Base-by-base conservation (phyloP, 202 grass and related monocot genomes). In the Schoenoplectus tabernaemontani region DNA sequence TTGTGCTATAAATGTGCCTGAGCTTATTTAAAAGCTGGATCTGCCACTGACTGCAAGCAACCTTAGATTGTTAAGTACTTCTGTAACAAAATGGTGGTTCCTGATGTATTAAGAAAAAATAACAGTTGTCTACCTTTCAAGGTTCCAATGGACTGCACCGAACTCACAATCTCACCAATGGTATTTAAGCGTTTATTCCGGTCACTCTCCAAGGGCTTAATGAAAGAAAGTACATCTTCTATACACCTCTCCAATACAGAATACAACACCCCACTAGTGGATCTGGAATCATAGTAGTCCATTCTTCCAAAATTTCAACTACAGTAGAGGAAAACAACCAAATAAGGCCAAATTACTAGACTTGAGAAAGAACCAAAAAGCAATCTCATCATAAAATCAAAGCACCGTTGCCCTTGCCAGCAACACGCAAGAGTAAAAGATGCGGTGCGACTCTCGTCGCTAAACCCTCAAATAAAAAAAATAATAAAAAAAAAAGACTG, bases 171-270 rank as follows among this genome's bases (percentile, higher is more conserved):
- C 85, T 97, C 86, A 82, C 68, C 33, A 78, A 97, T 91, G 51
- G 83, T 44, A 64, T 44, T 86, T 66, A 88, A 11, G 10, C 93
- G 72, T 78, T 59, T 83, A 11, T 38, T 68, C 78, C 17, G 48
- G 82, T 96, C 90, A 86, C 60, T 64, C 46, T 93, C 81, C 33
- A 3, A 81, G 12, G 90, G 93, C 69, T 93, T 96, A 77, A 96
- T 96, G 53, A 43, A 34, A 76, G 82, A 64, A 22, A 97, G 86
- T 57, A 97, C 89, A 33, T 91, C 88, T 69, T 81, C 85, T 56
- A 89, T 51, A 70, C 88, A 91, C 62, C 76, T 62, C 23, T 78
- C 63, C 44, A 87, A 77, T 47, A 91, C 59, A 79, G 44, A 71
- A 32, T 61, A 60, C 60, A 9, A 30, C 59, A 68, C 76, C 24